These are phyloP conservation scores for Terana coerulea DNA, from an alignment of 768 basidiomycete genomes.

Conservation along the genomic window DNA sequence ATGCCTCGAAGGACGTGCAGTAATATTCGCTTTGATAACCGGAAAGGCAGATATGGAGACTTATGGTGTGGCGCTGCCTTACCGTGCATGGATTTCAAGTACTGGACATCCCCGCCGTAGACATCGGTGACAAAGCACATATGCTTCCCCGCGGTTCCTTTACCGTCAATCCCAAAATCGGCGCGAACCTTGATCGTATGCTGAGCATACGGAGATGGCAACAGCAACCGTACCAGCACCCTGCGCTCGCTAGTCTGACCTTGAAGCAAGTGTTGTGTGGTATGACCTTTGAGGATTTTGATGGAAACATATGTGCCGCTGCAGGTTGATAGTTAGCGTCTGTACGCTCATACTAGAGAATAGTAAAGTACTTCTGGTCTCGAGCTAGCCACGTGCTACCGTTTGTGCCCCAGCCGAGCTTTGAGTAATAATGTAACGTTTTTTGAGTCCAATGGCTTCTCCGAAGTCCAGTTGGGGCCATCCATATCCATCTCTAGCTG, in stretches of 20 bases:
- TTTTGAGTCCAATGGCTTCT: too few species aligned
- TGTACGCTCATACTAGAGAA: not conserved
- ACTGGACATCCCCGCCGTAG: not conserved
- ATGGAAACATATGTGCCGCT: not conserved
- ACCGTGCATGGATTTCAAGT: too few species aligned
- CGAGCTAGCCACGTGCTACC: constrained; percentile 2
- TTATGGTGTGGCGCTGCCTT: not conserved
- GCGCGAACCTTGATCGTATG: not conserved
- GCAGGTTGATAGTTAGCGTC: not conserved
- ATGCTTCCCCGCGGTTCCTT: not conserved
- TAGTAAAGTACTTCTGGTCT: too few species aligned
- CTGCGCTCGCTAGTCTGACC: not conserved
- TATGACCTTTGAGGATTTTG: not conserved
- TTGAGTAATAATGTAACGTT: not conserved
- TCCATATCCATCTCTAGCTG: not conserved
- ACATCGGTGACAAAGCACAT: not conserved
- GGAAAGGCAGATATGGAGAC: not conserved
- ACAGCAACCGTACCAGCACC: not conserved
- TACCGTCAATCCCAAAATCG: not conserved
- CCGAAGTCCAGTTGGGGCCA: not conserved
- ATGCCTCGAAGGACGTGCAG: not conserved
- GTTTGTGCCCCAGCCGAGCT: constrained; percentile 3
- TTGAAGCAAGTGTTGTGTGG: too few species aligned
- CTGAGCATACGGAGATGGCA: not conserved
- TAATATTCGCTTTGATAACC: not conserved